These are phyloP conservation scores for Saprolegnia parasitica DNA, from an alignment of 352 stramenopile species.

Conservation along the genomic window DNA sequence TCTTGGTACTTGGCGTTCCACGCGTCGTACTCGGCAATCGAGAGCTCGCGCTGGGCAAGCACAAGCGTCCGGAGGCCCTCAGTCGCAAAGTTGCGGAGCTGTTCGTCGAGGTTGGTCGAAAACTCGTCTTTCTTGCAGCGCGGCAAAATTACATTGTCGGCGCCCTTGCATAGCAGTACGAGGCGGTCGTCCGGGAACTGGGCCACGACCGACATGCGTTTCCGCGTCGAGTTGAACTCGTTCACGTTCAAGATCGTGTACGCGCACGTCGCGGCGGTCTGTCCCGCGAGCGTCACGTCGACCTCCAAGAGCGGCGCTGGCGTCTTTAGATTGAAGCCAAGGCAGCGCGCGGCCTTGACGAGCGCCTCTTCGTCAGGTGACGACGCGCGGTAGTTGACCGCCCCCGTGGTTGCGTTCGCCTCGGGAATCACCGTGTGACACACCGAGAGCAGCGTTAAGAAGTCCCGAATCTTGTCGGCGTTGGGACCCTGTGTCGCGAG, in stretches of 20 bases:
- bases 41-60: constrained; percentile 40
- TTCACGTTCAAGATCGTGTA: constrained; percentile 88
- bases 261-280: constrained; percentile 35
- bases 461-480: constrained; percentile 29
- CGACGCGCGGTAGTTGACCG: constrained; percentile 70
- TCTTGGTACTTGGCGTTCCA: constrained; percentile 64
- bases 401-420: constrained; percentile 65
- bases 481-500: constrained; percentile 40
- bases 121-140: constrained; percentile 28
- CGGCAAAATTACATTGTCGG: constrained; percentile 88
- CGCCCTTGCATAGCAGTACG: constrained; percentile 82
- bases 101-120: constrained; percentile 34
- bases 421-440: constrained; percentile 98
- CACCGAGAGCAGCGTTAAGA: constrained; percentile 85
- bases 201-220: constrained; percentile 93
- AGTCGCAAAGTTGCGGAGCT: constrained; percentile 66
- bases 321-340: constrained; percentile 77
- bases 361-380: constrained; percentile 89
- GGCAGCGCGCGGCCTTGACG: constrained; percentile 71
- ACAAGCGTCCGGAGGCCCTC: constrained; percentile 88
- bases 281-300: constrained; percentile 39
- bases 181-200: constrained; percentile 46
- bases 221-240: constrained; percentile 93
- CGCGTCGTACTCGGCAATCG: constrained; percentile 44
- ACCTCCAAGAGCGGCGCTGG: constrained; percentile 65